Percentiles rank a stretch among this genome's conserved stretches.
These are phyloP conservation scores for Nyssa sinensis DNA, from an alignment of 148 eudicot species.

Conservation along the genomic window DNA sequence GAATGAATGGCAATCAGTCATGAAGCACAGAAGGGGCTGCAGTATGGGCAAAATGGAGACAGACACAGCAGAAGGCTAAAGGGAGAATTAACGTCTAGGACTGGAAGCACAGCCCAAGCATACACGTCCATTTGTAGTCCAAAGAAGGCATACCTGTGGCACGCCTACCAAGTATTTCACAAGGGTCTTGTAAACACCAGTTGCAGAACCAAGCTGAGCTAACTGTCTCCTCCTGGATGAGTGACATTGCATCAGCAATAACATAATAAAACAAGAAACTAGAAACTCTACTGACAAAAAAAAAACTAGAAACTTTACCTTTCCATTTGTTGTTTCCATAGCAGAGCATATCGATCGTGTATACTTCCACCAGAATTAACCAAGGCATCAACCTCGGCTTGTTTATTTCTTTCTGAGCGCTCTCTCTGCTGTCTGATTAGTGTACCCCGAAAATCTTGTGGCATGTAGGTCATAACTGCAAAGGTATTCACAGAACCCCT, in stretches of 20 bases:
- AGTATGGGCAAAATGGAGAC: background rate
- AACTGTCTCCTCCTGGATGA: slow-evolving; percentile 77
- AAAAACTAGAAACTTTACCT: slow-evolving; percentile 38
- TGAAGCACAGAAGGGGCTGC: background rate
- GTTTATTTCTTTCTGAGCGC: slow-evolving; percentile 92
- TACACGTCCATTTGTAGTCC: background rate
- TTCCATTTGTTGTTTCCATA: slow-evolving; percentile 99
- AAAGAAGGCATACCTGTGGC: slow-evolving; percentile 64
- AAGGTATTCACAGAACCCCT: slow-evolving; percentile 17
- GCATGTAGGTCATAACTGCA: slow-evolving; percentile 97
- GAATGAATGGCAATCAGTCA: background rate
- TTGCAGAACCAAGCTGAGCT: slow-evolving; percentile 97
- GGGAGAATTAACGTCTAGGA: background rate
- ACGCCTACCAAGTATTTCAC: slow-evolving; percentile 97
- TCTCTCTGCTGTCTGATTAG: slow-evolving; percentile 91
- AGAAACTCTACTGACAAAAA: slow-evolving; percentile 10
- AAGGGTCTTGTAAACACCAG: slow-evolving; percentile 93
- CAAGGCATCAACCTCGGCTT: slow-evolving; percentile 86
- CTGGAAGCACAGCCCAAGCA: slow-evolving; percentile 3
- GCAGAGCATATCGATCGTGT: slow-evolving; percentile 78
- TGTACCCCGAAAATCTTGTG: slow-evolving; percentile 94
- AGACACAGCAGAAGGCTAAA: background rate
- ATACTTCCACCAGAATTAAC: slow-evolving; percentile 83
- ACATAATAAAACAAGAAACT: background rate
- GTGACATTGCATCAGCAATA: slow-evolving; percentile 18